These are phyloP conservation scores for Pseudogymnoascus sp. DNA, from an alignment of 2,329 filamentous ascomycete species.

Conservation along the genomic window DNA sequence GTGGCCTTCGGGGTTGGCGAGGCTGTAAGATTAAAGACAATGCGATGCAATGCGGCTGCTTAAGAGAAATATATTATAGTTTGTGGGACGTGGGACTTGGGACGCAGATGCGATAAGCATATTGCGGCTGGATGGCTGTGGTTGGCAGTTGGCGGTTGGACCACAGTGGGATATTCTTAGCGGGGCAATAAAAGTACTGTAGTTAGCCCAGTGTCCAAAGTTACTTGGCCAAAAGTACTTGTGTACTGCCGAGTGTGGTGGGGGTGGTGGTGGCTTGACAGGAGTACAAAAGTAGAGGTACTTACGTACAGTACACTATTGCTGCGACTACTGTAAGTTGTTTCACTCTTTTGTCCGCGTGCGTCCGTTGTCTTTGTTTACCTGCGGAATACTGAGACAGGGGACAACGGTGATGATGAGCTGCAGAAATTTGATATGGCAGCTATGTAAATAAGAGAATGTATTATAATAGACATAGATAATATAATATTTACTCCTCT, in stretches of 20 bases:
- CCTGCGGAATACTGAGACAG: not conserved
- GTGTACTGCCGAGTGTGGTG: not conserved
- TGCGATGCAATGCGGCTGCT: not conserved
- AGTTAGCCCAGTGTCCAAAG: not conserved
- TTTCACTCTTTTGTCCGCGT: not conserved
- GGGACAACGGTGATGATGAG: not conserved
- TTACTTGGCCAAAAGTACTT: not conserved
- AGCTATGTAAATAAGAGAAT: not conserved
- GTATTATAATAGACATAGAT: not conserved
- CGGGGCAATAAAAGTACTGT: not conserved
- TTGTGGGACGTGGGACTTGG: not conserved
- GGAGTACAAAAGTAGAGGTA: not conserved
- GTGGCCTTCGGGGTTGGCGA: not conserved
- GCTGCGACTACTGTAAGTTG: not conserved
- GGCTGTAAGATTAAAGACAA: not conserved
- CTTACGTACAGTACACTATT: not conserved
- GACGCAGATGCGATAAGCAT: not conserved
- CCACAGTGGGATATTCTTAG: not conserved
- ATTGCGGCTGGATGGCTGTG: not conserved
- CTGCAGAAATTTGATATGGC: not conserved
- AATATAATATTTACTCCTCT: not conserved
- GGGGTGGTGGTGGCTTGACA: not conserved
- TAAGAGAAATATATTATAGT: conserved; percentile 1
- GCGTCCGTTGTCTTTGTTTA: conserved; percentile 1
- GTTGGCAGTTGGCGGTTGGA: too few relatives aligned